These are phyloP conservation scores for Ramularia collo-cygni DNA, from an alignment of 2,329 filamentous ascomycete genomes.

Conservation along the genomic window DNA sequence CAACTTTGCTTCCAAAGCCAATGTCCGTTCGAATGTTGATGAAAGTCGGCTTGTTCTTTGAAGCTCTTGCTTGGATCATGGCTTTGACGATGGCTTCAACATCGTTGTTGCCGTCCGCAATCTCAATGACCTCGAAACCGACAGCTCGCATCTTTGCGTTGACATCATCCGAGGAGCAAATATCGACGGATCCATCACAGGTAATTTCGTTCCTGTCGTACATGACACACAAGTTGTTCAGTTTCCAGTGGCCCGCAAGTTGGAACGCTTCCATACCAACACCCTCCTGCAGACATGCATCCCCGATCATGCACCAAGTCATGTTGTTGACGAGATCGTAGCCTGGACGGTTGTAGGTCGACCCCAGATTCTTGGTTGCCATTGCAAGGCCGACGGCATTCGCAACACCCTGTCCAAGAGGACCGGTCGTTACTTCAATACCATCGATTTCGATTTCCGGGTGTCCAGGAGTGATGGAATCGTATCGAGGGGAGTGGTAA, in stretches of 20 bases:
- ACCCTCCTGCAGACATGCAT: slow-evolving; percentile 54
- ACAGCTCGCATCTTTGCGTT: slow-evolving; percentile 52
- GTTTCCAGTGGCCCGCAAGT: slow-evolving; percentile 49
- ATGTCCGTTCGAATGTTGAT: slow-evolving; percentile 53
- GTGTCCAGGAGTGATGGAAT: slow-evolving; percentile 46
- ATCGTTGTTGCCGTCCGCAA: slow-evolving; percentile 49
- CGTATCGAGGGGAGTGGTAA: slow-evolving; percentile 44
- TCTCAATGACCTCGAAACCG: slow-evolving; percentile 50
- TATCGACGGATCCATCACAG: slow-evolving; percentile 51
- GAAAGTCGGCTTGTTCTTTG: slow-evolving; percentile 45
- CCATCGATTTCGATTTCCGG: slow-evolving; percentile 50
- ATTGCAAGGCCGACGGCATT: slow-evolving; percentile 56
- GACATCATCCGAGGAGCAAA: slow-evolving; percentile 47
- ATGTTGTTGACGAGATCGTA: slow-evolving; percentile 46
- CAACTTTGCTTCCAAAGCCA: slow-evolving; percentile 45
- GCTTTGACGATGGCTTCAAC: slow-evolving; percentile 45
- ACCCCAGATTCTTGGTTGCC: slow-evolving; percentile 50
- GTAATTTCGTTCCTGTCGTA: slow-evolving; percentile 57
- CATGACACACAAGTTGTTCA: slow-evolving; percentile 51
- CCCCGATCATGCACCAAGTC: slow-evolving; percentile 52
- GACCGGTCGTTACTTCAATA: slow-evolving; percentile 55
- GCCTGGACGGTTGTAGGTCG: slow-evolving; percentile 46
- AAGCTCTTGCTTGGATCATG: slow-evolving; percentile 33
- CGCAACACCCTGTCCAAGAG: slow-evolving; percentile 52
- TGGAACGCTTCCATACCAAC: slow-evolving; percentile 52